These are phyloP conservation scores for Candida caryicola DNA, from an alignment of 805 yeast species.

Conservation along the genomic window DNA sequence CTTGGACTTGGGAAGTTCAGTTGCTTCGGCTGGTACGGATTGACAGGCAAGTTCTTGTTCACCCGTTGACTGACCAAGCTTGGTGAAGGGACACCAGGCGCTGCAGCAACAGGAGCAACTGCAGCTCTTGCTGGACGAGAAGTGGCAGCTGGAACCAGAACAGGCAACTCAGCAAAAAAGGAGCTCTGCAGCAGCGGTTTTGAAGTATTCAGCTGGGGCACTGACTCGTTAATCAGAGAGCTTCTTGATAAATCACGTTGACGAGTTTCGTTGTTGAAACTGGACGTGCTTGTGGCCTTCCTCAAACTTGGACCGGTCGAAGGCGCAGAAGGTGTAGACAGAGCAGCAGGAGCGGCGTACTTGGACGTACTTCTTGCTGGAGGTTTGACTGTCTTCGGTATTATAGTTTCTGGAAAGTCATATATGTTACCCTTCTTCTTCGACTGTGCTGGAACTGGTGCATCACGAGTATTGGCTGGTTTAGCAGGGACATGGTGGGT, in stretches of 20 bases:
- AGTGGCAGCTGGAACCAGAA: slow-evolving; percentile 27
- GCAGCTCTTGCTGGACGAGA: slow-evolving; percentile 31
- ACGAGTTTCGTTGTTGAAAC: too few relatives aligned
- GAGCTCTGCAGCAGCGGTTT: slow-evolving; percentile 27
- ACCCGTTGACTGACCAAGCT: slow-evolving; percentile 9
- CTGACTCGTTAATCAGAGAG: neutral
- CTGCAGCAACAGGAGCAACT: slow-evolving; percentile 15
- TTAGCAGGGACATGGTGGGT: slow-evolving; percentile 5
- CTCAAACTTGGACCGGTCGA: slow-evolving; percentile 3
- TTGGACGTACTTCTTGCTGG: slow-evolving; percentile 31
- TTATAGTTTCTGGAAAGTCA: slow-evolving; percentile 63
- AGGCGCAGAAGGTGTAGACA: slow-evolving; percentile 8
- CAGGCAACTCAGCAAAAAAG: slow-evolving; percentile 61
- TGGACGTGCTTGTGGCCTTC: too few relatives aligned
- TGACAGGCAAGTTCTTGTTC: slow-evolving; percentile 19
- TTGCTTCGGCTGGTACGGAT: slow-evolving; percentile 32
- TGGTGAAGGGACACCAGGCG: slow-evolving; percentile 7
- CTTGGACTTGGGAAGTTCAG: slow-evolving; percentile 9
- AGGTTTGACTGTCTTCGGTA: slow-evolving; percentile 41
- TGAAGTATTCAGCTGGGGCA: neutral
- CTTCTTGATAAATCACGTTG: too few relatives aligned
- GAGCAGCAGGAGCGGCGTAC: too few relatives aligned
- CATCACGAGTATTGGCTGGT: slow-evolving; percentile 11
- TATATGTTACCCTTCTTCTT: slow-evolving; percentile 73
- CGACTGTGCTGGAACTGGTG: neutral